Evolutionary conservation across 1,284 basidiomycete species (phyloP).

Genomic region (Malassezia sp.): DNA sequence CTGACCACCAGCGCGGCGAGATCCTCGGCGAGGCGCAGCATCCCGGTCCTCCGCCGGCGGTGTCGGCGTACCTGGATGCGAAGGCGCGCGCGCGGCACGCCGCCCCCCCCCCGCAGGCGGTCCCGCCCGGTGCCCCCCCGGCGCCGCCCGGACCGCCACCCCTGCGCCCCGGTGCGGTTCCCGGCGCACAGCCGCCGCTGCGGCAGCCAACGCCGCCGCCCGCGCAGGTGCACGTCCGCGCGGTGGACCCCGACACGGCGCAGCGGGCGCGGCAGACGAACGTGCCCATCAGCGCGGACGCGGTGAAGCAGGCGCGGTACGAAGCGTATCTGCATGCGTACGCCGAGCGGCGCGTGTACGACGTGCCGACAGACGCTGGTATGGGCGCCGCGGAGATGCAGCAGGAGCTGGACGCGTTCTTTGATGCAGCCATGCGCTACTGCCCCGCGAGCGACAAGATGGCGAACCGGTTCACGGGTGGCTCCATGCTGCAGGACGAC

Average conservation of each 20-base stretch:
- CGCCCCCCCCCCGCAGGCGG: no score
- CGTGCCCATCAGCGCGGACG: constrained; percentile 72
- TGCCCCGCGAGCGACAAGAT: constrained; percentile 83
- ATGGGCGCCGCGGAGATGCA: constrained; percentile 67
- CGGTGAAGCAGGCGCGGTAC: constrained; percentile 72
- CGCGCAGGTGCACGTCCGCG: constrained; percentile 53
- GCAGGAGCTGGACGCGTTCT: constrained; percentile 73
- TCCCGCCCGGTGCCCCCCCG: no score
- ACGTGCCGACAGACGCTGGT: constrained; percentile 28
- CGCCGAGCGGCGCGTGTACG: constrained; percentile 48
- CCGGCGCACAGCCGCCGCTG: no score
- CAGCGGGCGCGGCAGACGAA: constrained; percentile 76
- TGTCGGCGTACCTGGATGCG: constrained; percentile 84
- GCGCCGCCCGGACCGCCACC: no score
- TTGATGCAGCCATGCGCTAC: constrained; percentile 75
- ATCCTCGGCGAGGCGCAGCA: constrained; percentile 70
- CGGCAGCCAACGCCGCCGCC: constrained; percentile 23
- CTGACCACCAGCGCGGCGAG: constrained; percentile 57
- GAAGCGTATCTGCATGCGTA: constrained; percentile 67
- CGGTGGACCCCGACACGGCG: constrained; percentile 64
- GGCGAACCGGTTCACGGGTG: constrained; percentile 70
- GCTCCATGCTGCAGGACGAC: constrained; percentile 2
- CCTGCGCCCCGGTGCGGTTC: no score
- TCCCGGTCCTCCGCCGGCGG: constrained; percentile 60
- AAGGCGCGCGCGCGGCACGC: constrained; percentile 77